These are phyloP conservation scores for Bimuria novae-zelandiae DNA, from an alignment of 2,329 filamentous ascomycete species.

Conservation along the genomic window DNA sequence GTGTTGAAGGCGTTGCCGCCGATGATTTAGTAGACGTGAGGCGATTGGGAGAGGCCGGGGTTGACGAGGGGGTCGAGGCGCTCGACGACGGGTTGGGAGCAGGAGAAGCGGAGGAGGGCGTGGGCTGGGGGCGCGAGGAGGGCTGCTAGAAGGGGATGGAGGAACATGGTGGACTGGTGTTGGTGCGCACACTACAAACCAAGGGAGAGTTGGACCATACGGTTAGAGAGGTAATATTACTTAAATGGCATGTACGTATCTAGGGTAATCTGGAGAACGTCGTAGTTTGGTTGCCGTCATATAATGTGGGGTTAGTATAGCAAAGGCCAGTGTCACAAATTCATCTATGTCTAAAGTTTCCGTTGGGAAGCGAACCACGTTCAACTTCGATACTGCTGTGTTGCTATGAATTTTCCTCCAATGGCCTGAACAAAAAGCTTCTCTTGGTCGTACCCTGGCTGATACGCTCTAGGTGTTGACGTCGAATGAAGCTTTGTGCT, in stretches of 20 bases:
- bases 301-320: slow-evolving; percentile 18
- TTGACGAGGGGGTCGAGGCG: slow-evolving; percentile 30
- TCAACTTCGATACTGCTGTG: too few relatives aligned
- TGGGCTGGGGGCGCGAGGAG: slow-evolving; percentile 19
- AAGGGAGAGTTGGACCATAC: background rate
- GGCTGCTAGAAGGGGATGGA: slow-evolving; percentile 4
- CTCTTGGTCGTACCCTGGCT: background rate
- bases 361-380: too few relatives aligned
- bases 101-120: slow-evolving; percentile 26
- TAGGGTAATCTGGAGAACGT: background rate
- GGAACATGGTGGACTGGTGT: slow-evolving; percentile 1
- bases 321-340: background rate
- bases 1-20: slow-evolving; percentile 27
- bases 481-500: slow-evolving; percentile 24
- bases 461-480: slow-evolving; percentile 8
- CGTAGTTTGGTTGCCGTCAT: background rate
- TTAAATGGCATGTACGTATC: background rate
- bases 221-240: background rate
- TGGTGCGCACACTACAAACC: background rate
- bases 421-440: background rate
- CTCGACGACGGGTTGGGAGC: slow-evolving; percentile 29
- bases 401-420: slow-evolving; percentile 15
- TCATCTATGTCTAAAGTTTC: background rate
- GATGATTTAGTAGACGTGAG: slow-evolving; percentile 15
- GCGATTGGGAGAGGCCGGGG: slow-evolving; percentile 18